These are phyloP conservation scores for Brasilioporus rufonigricans DNA, from an alignment of 768 basidiomycete genomes.

Conservation along the genomic window DNA sequence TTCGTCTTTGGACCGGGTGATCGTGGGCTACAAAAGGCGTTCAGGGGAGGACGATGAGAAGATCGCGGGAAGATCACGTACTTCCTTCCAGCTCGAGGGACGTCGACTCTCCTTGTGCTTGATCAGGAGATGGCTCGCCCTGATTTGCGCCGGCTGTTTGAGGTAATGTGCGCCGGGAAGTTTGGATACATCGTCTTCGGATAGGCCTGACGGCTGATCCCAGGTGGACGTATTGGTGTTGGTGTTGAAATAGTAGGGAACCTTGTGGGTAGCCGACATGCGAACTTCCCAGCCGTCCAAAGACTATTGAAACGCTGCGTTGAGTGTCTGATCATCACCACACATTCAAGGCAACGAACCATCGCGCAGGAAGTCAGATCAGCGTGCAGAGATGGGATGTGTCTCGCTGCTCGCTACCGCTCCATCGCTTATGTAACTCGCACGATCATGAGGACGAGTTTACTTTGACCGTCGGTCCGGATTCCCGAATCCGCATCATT, in stretches of 20 bases:
- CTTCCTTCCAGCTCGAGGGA: conserved; percentile 85
- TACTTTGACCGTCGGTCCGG: neutral
- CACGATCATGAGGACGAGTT: too few species aligned
- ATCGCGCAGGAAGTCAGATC: conserved; percentile 16
- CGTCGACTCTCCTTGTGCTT: conserved; percentile 83
- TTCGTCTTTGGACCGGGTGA: conserved; percentile 86
- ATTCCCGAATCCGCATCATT: too few species aligned
- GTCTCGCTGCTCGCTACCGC: neutral
- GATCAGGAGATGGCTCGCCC: conserved; percentile 93
- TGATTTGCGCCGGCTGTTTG: conserved; percentile 54
- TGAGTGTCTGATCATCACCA: conserved; percentile 10
- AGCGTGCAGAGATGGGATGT: conserved; percentile 1
- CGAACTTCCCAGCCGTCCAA: conserved; percentile 74
- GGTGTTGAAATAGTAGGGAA: conserved; percentile 89
- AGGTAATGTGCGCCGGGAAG: conserved; percentile 71
- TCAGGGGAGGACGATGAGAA: neutral
- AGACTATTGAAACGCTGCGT: conserved; percentile 11
- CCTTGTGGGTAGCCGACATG: conserved; percentile 69
- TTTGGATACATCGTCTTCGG: conserved; percentile 53
- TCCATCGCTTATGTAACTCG: conserved; percentile 14
- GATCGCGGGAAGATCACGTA: conserved; percentile 31
- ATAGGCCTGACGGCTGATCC: conserved; percentile 57
- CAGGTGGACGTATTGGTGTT: conserved; percentile 71
- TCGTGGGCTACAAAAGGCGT: conserved; percentile 45
- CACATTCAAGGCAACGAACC: conserved; percentile 16